Percentiles rank a stretch among this genome's conserved stretches.
Evolutionary conservation across 805 yeast species (phyloP).

Genomic region (Saccharomyces cerevisiae): DNA sequence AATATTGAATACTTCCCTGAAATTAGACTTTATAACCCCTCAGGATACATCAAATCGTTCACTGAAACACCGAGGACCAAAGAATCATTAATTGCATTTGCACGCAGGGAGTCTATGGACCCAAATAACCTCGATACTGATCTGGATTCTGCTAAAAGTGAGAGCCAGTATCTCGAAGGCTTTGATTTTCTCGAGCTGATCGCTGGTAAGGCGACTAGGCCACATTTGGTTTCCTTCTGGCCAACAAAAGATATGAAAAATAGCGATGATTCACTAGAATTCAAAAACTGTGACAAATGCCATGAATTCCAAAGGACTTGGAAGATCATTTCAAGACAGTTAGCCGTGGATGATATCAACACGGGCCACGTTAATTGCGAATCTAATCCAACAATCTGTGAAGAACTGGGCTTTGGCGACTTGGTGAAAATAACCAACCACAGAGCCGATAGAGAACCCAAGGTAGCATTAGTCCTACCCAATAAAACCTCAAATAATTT

Average conservation of each 20-base stretch:
- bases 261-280: conserved; percentile 30
- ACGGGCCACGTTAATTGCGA: conserved; percentile 57
- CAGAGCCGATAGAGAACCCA: conserved; percentile 31
- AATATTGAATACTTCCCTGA: conserved; percentile 60
- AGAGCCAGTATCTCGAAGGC: conserved; percentile 34
- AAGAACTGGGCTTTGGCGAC: conserved; percentile 38
- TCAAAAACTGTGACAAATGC: conserved; percentile 42
- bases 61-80: conserved; percentile 37
- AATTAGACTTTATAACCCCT: conserved; percentile 60
- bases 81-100: conserved; percentile 44
- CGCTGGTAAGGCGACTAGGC: conserved; percentile 42
- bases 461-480: conserved; percentile 46
- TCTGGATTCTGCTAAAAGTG: conserved; percentile 33
- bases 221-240: conserved; percentile 58
- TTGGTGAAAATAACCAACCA: conserved; percentile 19
- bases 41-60: conserved; percentile 38
- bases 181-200: conserved; percentile 40
- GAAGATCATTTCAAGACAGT: conserved; percentile 47
- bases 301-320: conserved; percentile 46
- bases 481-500: conserved; percentile 27
- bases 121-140: conserved; percentile 29
- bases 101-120: conserved; percentile 46
- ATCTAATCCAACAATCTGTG: conserved; percentile 43
- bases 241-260: conserved; percentile 42
- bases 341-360: conserved; percentile 31